Base-by-base conservation (phyloP, 345 rosid species). In the Hibiscus tridactylites region DNA sequence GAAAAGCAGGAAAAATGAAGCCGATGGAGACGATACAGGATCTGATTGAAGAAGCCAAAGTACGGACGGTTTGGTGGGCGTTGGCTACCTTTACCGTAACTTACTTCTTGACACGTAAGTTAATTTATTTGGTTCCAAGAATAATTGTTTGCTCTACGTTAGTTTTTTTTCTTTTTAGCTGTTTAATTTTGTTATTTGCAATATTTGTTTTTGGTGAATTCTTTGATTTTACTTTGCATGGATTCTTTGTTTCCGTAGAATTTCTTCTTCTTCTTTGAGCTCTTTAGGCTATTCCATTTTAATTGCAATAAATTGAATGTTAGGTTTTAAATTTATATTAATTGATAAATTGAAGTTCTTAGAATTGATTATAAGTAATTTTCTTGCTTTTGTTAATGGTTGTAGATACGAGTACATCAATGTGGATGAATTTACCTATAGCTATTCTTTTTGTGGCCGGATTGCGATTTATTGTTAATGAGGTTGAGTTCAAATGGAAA, bases 401-500 rank as follows among this genome's bases (percentile, higher is more conserved):
- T 76, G 79, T 89, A 92, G 99, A 92, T 87, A 88, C 97, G 19
- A 92, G 99, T 79, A 83, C 88, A 47, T 91, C 95, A 42, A 89
- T 92, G 99, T 88, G 87, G 98, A 84, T 89, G 88, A 96, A 96
- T 84, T 75, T 91, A 31, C 99, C 99, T 10, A 80, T 92, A 71
- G 90, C 96, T n/a, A 74, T 91, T 53, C 86, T 91, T 39, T 54
- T 83, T 63, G 87, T 83, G 60, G 79, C 83, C 5, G 81, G 73
- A 10, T 8, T 88, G 24, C 82, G 97, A 31, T 75, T 92, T 68
- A 57, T 92, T 50, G 73, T 61, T 70, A 87, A 76, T 60, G 85
- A 86, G 79, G 91, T 96, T 74, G 96, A 96, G 71, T 85, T 96
- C 80, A 83, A 80, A 68, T 85, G 98, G 97, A 96, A 87, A 78